Evolutionary conservation across 306 rosid species (phyloP).

Genomic region (Cajanus cajan): DNA sequence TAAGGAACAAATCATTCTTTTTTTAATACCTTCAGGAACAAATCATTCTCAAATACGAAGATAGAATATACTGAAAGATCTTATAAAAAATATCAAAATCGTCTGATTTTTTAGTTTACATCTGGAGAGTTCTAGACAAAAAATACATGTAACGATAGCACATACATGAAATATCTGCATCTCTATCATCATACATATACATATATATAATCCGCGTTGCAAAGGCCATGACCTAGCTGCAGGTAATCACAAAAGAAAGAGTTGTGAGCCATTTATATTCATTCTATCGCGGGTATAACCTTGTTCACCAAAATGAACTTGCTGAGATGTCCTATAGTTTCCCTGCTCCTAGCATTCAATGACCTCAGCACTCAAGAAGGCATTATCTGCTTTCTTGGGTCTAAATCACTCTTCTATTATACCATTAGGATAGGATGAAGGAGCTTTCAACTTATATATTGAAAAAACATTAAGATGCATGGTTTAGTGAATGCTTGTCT

Average conservation of each 20-base stretch:
- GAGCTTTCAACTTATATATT: conserved; percentile 34
- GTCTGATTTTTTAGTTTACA: conserved; percentile 27
- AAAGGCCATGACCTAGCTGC: conserved; percentile 41
- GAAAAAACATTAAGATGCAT: conserved; percentile 23
- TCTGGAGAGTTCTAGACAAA: conserved; percentile 10
- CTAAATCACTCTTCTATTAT: conserved; percentile 41
- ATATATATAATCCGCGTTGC: conserved; percentile 46
- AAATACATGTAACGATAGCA: conserved; percentile 15
- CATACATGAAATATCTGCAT: conserved; percentile 32
- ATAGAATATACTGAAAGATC: conserved; percentile 7
- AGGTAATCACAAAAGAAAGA: conserved; percentile 31
- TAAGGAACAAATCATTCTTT: neutral
- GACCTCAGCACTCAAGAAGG: conserved; percentile 45
- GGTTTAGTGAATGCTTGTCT: conserved; percentile 33
- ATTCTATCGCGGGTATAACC: conserved; percentile 12
- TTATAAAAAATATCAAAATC: conserved; percentile 19
- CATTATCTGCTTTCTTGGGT: conserved; percentile 35
- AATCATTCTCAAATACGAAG: conserved; percentile 10
- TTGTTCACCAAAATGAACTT: conserved; percentile 30
- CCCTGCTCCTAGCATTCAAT: conserved; percentile 42
- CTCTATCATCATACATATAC: conserved; percentile 43
- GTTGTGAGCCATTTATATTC: conserved; percentile 5
- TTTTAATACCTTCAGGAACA: no score
- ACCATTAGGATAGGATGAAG: conserved; percentile 44
- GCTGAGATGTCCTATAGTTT: conserved; percentile 27